These are phyloP conservation scores for Steccherinum ochraceum DNA, from an alignment of 768 basidiomycete genomes.

Conservation along the genomic window DNA sequence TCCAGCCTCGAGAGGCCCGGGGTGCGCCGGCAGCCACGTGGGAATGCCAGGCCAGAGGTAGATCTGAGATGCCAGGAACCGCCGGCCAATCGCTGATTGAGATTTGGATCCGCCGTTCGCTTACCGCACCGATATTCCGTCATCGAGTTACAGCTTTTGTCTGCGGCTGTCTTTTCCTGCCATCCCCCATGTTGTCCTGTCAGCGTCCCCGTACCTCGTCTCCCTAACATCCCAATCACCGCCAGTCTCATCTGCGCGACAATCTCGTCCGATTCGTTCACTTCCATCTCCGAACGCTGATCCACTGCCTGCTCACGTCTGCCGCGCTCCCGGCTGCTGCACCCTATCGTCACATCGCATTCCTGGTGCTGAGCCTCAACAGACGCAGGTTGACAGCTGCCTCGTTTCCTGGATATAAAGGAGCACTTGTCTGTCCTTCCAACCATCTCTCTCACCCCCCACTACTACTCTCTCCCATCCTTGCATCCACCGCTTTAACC, in stretches of 20 bases:
- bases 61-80: background rate
- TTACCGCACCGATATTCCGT: background rate
- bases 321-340: background rate
- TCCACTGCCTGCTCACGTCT: background rate
- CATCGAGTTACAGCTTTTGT: background rate
- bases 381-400: background rate
- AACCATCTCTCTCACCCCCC: background rate
- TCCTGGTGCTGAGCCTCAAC: background rate
- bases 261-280: background rate
- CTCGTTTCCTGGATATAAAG: background rate
- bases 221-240: background rate
- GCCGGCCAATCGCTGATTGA: background rate
- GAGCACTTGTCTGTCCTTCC: background rate
- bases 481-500: background rate
- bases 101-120: background rate
- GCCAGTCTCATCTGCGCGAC: background rate
- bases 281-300: background rate
- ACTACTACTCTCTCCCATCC: background rate
- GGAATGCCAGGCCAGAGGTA: background rate
- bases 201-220: too few species aligned
- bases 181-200: too few species aligned
- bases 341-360: background rate
- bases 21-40: background rate
- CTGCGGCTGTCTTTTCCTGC: background rate
- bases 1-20: too few species aligned